Conservation (phyloP, 2,329 filamentous ascomycete species). For the Cordyceps fumosorosea region DNA sequence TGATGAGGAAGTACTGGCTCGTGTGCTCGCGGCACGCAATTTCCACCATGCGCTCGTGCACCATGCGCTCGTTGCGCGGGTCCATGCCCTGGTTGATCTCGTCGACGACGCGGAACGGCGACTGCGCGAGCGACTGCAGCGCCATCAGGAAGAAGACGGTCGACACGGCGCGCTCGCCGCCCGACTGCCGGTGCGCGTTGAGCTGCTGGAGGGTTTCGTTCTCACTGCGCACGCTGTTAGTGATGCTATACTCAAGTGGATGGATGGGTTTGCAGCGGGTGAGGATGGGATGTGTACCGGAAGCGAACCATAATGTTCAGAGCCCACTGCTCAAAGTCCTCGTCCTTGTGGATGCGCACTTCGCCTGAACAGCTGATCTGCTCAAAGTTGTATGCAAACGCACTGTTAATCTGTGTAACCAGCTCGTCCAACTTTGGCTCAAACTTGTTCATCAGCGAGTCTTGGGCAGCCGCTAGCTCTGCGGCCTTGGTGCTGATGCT, state of each 20-base stretch:
- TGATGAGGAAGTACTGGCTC: conserved; percentile 93
- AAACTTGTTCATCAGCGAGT: conserved; percentile 64
- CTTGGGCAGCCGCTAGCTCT: conserved; percentile 51
- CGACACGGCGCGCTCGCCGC: conserved; percentile 90
- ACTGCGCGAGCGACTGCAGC: conserved; percentile 84
- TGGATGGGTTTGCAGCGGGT: neutral
- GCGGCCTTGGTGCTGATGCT: conserved; percentile 49
- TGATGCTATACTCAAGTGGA: neutral
- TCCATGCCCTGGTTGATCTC: conserved; percentile 99
- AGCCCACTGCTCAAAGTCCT: conserved; percentile 90
- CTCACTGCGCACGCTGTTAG: conserved; percentile 42
- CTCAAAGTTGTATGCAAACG: conserved; percentile 88
- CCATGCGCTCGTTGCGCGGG: conserved; percentile 94
- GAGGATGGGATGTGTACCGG: conserved; percentile 48
- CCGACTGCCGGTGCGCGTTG: conserved; percentile 88
- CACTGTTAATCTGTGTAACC: conserved; percentile 74
- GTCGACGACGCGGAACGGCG: conserved; percentile 95
- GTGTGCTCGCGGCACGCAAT: conserved; percentile 83
- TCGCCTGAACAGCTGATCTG: conserved; percentile 93
- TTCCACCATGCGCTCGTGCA: conserved; percentile 96
- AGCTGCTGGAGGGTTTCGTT: conserved; percentile 78
- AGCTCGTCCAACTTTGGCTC: conserved; percentile 77
- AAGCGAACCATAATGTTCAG: conserved; percentile 95
- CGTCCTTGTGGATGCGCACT: conserved; percentile 79
- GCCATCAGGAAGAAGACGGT: conserved; percentile 99